Evolutionary conservation across 2,329 filamentous ascomycete species (phyloP), one percentile per base, ranked within the genome.

Genomic region (Stachybotrys elegans): DNA sequence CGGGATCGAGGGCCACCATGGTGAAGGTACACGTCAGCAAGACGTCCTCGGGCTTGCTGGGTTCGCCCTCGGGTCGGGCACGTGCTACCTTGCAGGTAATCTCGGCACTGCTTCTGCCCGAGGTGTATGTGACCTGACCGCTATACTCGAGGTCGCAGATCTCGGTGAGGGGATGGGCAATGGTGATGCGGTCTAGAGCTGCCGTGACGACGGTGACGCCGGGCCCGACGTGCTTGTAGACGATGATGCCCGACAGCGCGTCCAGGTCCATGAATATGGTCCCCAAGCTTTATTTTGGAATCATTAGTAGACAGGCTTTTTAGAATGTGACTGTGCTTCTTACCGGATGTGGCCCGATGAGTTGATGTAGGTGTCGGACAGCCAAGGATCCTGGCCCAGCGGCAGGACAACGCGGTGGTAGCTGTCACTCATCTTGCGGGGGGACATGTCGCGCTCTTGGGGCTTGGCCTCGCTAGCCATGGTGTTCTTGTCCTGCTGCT

Each of bases 231-330:
- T 82, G 68, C 49, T 84, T 86, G 63, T 89, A 84, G 16, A 86
- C 85, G 44, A 91, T 78, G 38, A 90, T 79, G 9, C 87, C 86
- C 1, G 85, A 85, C 7, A 91, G 66, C 0, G 86, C 86, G 63
- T 91, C 86, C 2, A 91, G 73, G 50, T 91, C 86, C 84, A 90
- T 90, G 48, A 91, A 79, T 14, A 91, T 68, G 0, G 85, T 82
- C 0, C 86, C 86, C 7, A 90, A 71, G 43, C 57, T 60, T 7
- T 17, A n/a, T 34, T n/a, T n/a, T n/a, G n/a, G n/a, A n/a, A n/a
- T n/a, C n/a, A n/a, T n/a, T n/a, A 32, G 22, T 21, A 36, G 8
- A 40, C n/a, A 23, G 5, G 17, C 6, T 0, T 29, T 8, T 29
- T 29, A 9, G n/a, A 36, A 4, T 1, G 12, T 37, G 2, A 31